Base-by-base conservation (phyloP, 495 filamentous ascomycete species). In the Annulohypoxylon stygium region DNA sequence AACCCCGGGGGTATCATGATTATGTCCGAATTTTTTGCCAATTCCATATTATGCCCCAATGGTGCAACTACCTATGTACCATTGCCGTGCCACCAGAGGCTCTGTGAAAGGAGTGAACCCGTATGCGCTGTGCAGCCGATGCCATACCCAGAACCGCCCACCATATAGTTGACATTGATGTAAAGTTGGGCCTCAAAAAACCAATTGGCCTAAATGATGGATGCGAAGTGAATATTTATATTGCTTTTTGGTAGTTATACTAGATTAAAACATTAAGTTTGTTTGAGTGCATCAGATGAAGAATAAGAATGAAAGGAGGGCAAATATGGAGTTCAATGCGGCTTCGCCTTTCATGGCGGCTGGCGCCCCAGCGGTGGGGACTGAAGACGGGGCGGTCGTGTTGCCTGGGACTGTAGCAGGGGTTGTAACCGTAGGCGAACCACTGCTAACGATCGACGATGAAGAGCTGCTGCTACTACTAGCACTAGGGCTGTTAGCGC, bases 151-250 rank as follows among this genome's bases (percentile, higher is more conserved):
- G 47, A 30, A 30, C 61, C 26, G 34, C 36, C 39, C 39, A 11
- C 58, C 58, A n/a, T 47, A n/a, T 45, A 60, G 9, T 33, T 43
- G 51, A 63, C 61, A 39, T 51, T 20, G 63, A 67, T 59, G 34
- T 41, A 67, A 66, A 53, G 3, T 30, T 57, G 16, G 16, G 37
- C 20, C 60, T 41, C 11, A 41, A 10, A 64, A 60, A 53, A 60
- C 8, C 59, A 74, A 70, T 18, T 61, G 62, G 43, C 26, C 33
- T 64, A 18, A 74, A 67, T 67, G 71, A 74, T 60, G 63, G 71
- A 54, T 64, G 26, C 26, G 71, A 74, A 74, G 20, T 64, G 63
- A 70, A 74, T 66, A 43, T 51, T 33, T 58, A 47, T 55, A 41
- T 57, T 57, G 18, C 50, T 53, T 55, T 64, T 71, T 33, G 11